A percentile compares a stretch with the other conserved stretches of the same genome.
phyloP scores from a whole-genome alignment of 176 grass and related monocot genomes.

The Guadua angustifolia region DNA sequence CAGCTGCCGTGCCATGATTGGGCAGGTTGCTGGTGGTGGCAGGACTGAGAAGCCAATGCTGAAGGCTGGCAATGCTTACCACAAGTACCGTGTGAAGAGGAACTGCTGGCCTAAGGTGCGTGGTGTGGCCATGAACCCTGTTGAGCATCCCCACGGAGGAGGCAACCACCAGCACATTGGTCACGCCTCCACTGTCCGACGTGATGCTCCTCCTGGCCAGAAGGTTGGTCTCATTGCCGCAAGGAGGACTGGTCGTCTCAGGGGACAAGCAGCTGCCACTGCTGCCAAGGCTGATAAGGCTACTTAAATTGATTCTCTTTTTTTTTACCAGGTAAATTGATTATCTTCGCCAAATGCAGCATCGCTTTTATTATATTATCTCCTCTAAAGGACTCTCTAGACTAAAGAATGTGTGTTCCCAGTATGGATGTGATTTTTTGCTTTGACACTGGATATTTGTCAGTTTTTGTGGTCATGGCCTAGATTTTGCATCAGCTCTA shows the following conservation, averaged over 20 bases:
- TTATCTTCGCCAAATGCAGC: background rate
- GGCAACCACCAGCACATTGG: slow-evolving; percentile 99
- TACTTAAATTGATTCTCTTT: slow-evolving; percentile 45
- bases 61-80: slow-evolving; percentile 91
- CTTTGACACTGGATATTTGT: slow-evolving; percentile 13
- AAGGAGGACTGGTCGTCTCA: slow-evolving; percentile 86
- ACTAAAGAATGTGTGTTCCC: too few species aligned
- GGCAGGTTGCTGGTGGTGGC: slow-evolving; percentile 89
- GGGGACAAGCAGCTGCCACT: slow-evolving; percentile 78
- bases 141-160: slow-evolving; percentile 97
- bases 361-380: too few species aligned
- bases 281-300: slow-evolving; percentile 87
- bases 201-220: slow-evolving; percentile 87
- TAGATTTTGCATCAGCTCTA: slow-evolving; percentile 32
- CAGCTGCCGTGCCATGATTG: slow-evolving; percentile 87
- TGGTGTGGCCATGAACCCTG: slow-evolving; percentile 98
- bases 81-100: slow-evolving; percentile 91
- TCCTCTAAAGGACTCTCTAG: background rate
- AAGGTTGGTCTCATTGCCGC: slow-evolving; percentile 94
- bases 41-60: slow-evolving; percentile 90
- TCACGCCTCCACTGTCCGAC: slow-evolving; percentile 85
- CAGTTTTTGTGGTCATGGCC: slow-evolving; percentile 26
- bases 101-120: slow-evolving; percentile 98
- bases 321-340: too few species aligned
- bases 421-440: too few species aligned